A percentile compares a stretch with the other conserved stretches of the same genome.
phyloP scores from a whole-genome alignment of 1,284 basidiomycete species.

The Trichosporon ovoides region DNA sequence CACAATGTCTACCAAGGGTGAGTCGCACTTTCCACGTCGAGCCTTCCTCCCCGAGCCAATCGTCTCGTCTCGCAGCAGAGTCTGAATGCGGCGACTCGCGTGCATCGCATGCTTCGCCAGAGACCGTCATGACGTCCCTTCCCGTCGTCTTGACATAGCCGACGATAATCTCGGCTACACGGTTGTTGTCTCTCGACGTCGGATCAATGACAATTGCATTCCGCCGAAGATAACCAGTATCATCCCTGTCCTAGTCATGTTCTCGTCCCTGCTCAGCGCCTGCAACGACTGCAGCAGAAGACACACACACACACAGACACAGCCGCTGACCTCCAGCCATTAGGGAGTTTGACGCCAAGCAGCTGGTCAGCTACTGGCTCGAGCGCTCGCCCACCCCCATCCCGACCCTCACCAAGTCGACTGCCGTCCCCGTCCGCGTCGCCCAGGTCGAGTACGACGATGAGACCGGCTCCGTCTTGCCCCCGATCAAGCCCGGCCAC shows the following conservation, averaged over 20 bases:
- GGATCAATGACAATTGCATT: slow-evolving; percentile 12
- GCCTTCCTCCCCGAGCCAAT: neutral
- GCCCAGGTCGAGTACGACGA: slow-evolving; percentile 64
- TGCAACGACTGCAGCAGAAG: neutral
- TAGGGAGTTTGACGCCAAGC: slow-evolving; percentile 91
- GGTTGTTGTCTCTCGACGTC: neutral
- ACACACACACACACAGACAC: neutral
- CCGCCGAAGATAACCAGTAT: slow-evolving; percentile 4
- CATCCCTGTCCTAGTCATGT: too few relatives aligned
- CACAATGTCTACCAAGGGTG: slow-evolving; percentile 49
- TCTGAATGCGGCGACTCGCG: neutral
- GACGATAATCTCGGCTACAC: neutral
- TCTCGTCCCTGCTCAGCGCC: neutral
- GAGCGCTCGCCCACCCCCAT: slow-evolving; percentile 66
- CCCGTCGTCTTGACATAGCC: neutral
- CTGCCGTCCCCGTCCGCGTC: slow-evolving; percentile 46
- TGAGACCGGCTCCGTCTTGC: slow-evolving; percentile 69
- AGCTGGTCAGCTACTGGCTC: slow-evolving; percentile 89
- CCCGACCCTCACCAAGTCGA: slow-evolving; percentile 45
- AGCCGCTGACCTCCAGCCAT: slow-evolving; percentile 59
- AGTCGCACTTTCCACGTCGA: slow-evolving; percentile 17
- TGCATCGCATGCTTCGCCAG: neutral
- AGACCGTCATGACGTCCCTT: neutral
- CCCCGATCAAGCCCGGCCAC: slow-evolving; percentile 57
- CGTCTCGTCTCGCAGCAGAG: neutral